Percentiles rank a stretch among this genome's conserved stretches.
Conservation (phyloP, 1,139 yeast genomes). For the Candida labiduridarum region DNA sequence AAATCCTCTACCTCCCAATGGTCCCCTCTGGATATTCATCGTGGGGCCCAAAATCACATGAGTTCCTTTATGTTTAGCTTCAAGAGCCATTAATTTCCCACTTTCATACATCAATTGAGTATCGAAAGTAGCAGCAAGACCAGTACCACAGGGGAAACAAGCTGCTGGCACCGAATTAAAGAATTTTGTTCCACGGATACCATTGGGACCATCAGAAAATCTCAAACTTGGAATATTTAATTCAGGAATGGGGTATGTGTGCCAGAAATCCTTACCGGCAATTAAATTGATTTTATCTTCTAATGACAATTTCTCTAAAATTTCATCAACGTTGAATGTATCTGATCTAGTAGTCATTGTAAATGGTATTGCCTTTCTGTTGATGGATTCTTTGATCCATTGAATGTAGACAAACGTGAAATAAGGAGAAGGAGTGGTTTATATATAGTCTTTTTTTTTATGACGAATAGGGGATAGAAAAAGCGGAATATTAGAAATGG, state of each 20-base stretch:
- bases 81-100: slow-evolving; percentile 36
- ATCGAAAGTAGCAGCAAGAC: slow-evolving; percentile 46
- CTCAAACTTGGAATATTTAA: slow-evolving; percentile 36
- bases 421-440: neutral
- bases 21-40: slow-evolving; percentile 35
- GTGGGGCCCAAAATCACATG: slow-evolving; percentile 40
- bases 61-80: slow-evolving; percentile 35
- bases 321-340: slow-evolving; percentile 43
- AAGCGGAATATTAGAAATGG: no score
- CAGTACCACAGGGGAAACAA: slow-evolving; percentile 43
- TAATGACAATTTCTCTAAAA: slow-evolving; percentile 42
- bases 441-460: neutral
- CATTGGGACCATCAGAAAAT: slow-evolving; percentile 40
- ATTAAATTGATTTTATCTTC: slow-evolving; percentile 51
- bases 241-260: slow-evolving; percentile 49
- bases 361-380: neutral
- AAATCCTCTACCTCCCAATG: slow-evolving; percentile 40
- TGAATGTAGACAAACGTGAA: neutral
- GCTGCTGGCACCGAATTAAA: slow-evolving; percentile 35
- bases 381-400: neutral
- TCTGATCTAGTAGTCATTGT: neutral
- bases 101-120: slow-evolving; percentile 27
- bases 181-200: slow-evolving; percentile 35
- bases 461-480: neutral
- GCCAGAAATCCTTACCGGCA: slow-evolving; percentile 59